These are phyloP conservation scores for Lentinula detonsa DNA, from an alignment of 768 basidiomycete species.

Conservation along the genomic window DNA sequence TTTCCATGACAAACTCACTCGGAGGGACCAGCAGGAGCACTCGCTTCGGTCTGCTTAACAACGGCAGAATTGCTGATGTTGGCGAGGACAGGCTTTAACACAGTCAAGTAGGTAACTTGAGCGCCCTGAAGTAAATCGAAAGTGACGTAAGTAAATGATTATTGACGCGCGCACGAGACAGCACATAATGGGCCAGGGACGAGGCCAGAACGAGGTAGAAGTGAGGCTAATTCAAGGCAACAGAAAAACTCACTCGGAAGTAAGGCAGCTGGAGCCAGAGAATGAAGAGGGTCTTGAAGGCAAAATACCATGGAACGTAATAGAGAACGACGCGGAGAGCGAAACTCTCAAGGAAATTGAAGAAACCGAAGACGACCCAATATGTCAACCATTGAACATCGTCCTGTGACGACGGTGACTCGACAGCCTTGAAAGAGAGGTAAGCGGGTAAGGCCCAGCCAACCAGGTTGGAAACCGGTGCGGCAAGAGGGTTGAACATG, in stretches of 20 bases:
- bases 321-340: conserved; percentile 81
- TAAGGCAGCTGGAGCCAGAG: conserved; percentile 88
- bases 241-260: conserved; percentile 59
- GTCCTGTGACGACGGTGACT: conserved; percentile 74
- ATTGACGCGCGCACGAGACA: conserved; percentile 15
- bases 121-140: conserved; percentile 60
- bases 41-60: conserved; percentile 1
- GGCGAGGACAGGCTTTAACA: conserved; percentile 76
- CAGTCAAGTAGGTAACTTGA: conserved; percentile 67
- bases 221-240: not conserved
- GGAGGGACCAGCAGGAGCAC: not conserved
- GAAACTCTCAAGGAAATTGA: conserved; percentile 89
- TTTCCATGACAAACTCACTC: not conserved
- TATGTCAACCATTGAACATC: conserved; percentile 97
- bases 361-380: conserved; percentile 92
- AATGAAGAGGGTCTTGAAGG: conserved; percentile 87
- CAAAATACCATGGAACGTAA: conserved; percentile 93
- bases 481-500: conserved; percentile 86
- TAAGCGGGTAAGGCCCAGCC: conserved; percentile 95
- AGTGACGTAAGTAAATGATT: conserved; percentile 7
- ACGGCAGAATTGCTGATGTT: conserved; percentile 32
- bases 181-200: not conserved
- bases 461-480: conserved; percentile 89
- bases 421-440: conserved; percentile 92
- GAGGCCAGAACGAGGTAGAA: not conserved